Evolutionary conservation across 23 red algal genomes (phyloP).

Genomic region (Gracilaria domingensis): DNA sequence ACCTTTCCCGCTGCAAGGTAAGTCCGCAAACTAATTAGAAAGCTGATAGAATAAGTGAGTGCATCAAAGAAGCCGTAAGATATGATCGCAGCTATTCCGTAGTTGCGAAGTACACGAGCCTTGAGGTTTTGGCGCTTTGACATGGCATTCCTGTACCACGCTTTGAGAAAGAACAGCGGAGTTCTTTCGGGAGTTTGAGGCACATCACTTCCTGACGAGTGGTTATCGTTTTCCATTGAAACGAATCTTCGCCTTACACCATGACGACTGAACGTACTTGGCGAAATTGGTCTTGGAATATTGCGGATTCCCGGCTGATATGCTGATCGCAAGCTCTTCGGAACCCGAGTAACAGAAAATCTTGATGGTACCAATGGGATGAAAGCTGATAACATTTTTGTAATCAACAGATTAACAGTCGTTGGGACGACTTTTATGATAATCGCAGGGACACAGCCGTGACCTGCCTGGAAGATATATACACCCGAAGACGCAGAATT

Average conservation of each 20-base stretch:
- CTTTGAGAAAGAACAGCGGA: background rate
- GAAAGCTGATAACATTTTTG: too few species aligned
- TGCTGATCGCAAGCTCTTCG: too few species aligned
- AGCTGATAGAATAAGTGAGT: conserved; percentile 89
- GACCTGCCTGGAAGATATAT: too few species aligned
- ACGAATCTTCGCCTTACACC: background rate
- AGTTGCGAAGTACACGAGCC: conserved; percentile 74
- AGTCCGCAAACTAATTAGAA: conserved; percentile 78
- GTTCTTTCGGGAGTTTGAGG: conserved; percentile 4
- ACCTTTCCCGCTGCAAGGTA: conserved; percentile 66
- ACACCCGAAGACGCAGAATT: too few species aligned
- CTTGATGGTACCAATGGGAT: too few species aligned
- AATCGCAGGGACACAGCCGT: too few species aligned
- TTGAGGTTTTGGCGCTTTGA: conserved; percentile 23
- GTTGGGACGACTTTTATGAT: too few species aligned
- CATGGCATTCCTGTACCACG: conserved; percentile 11
- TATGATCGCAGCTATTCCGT: conserved; percentile 91
- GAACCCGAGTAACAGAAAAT: too few species aligned
- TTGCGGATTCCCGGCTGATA: too few species aligned
- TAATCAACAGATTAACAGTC: too few species aligned
- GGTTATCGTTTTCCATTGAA: conserved; percentile 6
- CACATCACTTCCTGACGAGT: background rate
- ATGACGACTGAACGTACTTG: background rate
- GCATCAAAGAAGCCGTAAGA: conserved; percentile 97
- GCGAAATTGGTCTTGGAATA: background rate